Conservation (phyloP, 2,329 filamentous ascomycete genomes). For the Metarhizium humberi region DNA sequence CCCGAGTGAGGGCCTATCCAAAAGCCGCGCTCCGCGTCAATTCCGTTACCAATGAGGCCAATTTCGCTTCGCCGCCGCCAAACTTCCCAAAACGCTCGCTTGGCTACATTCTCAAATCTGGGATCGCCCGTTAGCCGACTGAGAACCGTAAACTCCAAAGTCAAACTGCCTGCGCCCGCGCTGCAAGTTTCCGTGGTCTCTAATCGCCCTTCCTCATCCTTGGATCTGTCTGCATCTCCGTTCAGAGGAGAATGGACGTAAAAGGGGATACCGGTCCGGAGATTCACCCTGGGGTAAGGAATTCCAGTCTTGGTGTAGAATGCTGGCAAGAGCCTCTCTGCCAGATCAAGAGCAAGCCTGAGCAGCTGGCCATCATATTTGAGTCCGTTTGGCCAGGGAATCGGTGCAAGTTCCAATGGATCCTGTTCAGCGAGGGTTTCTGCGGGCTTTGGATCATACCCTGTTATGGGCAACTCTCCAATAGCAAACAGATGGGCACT, state of each 20-base stretch:
- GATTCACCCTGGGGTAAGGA: constrained; percentile 89
- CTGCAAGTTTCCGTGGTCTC: constrained; percentile 96
- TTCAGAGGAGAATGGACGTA: constrained; percentile 81
- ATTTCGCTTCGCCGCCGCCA: constrained; percentile 81
- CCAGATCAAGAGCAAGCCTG: constrained; percentile 80
- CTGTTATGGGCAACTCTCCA: constrained; percentile 77
- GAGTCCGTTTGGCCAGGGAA: constrained; percentile 68
- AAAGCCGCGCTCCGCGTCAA: constrained; percentile 81
- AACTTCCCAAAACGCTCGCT: constrained; percentile 94
- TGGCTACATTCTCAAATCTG: constrained; percentile 83
- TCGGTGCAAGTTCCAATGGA: constrained; percentile 40
- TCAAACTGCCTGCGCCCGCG: constrained; percentile 89
- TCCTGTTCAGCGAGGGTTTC: constrained; percentile 21
- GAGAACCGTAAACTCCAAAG: constrained; percentile 85
- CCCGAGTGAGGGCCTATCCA: constrained; percentile 89
- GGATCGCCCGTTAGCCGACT: constrained; percentile 79
- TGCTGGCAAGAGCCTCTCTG: constrained; percentile 74
- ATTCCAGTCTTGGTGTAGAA: constrained; percentile 88
- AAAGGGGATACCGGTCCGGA: constrained; percentile 84
- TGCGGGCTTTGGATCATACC: constrained; percentile 51
- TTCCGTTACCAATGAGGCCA: constrained; percentile 80
- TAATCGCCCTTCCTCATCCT: constrained; percentile 25
- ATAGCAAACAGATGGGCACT: constrained; percentile 91
- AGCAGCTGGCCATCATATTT: constrained; percentile 84
- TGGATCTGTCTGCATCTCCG: constrained; percentile 29